Evolutionary conservation across 306 rosid genomes (phyloP).

Genomic region (Potentilla sterilis): DNA sequence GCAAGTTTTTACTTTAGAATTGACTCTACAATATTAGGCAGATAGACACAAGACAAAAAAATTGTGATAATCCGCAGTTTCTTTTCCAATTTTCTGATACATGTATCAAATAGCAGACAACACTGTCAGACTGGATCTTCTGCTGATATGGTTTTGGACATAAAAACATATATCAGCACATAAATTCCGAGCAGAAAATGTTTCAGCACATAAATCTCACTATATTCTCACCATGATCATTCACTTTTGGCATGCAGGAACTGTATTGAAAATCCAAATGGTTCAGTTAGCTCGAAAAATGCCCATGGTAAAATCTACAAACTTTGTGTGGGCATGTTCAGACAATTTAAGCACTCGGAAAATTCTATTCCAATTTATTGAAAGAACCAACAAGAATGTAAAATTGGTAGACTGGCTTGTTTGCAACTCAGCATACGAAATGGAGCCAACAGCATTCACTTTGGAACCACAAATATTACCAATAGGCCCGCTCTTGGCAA

Average conservation of each 20-base stretch:
- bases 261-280: conserved; percentile 17
- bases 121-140: neutral
- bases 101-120: neutral
- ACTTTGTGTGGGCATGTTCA: conserved; percentile 6
- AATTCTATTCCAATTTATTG: neutral
- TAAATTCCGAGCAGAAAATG: neutral
- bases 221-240: neutral
- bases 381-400: neutral
- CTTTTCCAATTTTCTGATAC: neutral
- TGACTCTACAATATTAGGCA: neutral
- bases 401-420: conserved; percentile 27
- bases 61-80: neutral
- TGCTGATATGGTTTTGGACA: neutral
- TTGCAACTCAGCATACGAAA: conserved; percentile 36
- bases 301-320: conserved; percentile 27
- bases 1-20: neutral
- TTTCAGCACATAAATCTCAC: neutral
- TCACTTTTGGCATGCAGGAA: conserved; percentile 32
- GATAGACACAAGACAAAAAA: neutral
- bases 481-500: conserved; percentile 19
- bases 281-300: conserved; percentile 26
- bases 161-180: neutral
- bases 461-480: conserved; percentile 26
- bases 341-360: conserved; percentile 17
- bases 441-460: conserved; percentile 30